Conservation (phyloP, 176 grass and related monocot genomes). For the Oryza australiensis region DNA sequence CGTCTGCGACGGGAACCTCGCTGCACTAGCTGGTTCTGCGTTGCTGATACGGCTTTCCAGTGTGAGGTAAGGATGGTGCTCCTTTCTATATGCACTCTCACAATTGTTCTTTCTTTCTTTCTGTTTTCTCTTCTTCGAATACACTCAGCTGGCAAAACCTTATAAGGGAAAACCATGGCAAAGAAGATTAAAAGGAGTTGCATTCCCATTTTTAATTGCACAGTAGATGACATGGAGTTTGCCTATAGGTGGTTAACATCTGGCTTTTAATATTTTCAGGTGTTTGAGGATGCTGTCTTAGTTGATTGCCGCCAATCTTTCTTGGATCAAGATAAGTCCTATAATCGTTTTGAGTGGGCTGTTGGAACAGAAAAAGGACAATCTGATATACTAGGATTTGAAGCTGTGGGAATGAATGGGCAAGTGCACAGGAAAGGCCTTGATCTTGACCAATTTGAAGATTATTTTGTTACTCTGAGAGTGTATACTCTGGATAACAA, state of each 20-base stretch:
- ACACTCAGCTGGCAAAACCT: background rate
- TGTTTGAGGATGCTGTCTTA: conserved; percentile 68
- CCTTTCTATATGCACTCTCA: background rate
- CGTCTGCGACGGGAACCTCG: conserved; percentile 66
- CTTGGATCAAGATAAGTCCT: conserved; percentile 44
- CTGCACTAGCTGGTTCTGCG: conserved; percentile 86
- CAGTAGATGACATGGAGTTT: conserved; percentile 4
- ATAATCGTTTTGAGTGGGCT: conserved; percentile 84
- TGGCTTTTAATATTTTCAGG: conserved; percentile 41
- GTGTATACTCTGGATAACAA: conserved; percentile 55
- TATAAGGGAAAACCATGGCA: background rate
- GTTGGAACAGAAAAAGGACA: conserved; percentile 82
- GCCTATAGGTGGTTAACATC: background rate
- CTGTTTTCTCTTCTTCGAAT: background rate
- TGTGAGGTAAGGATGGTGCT: conserved; percentile 56
- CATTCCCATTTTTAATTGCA: background rate
- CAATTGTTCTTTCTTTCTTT: background rate
- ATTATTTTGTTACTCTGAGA: conserved; percentile 65
- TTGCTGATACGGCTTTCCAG: conserved; percentile 72
- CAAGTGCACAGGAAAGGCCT: conserved; percentile 59
- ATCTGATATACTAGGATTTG: conserved; percentile 67
- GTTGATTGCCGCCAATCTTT: conserved; percentile 77
- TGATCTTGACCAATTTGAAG: conserved; percentile 55
- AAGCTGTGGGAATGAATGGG: conserved; percentile 72
- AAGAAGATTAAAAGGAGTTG: background rate